These are phyloP conservation scores for Adansonia digitata DNA, from an alignment of 345 rosid species.

Conservation along the genomic window DNA sequence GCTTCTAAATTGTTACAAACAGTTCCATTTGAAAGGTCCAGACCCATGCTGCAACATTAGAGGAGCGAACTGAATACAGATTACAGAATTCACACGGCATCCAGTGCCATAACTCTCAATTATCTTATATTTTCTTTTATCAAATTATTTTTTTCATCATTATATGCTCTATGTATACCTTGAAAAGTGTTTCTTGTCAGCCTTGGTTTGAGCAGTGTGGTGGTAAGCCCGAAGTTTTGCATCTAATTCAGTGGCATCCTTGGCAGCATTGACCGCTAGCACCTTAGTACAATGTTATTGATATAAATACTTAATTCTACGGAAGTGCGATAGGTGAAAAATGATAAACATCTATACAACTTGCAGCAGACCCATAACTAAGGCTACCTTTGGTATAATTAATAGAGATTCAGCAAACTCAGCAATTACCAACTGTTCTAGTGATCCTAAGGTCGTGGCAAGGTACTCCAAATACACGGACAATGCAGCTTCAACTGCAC, in stretches of 20 bases:
- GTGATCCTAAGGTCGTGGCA: conserved; percentile 87
- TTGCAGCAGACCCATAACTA: not conserved
- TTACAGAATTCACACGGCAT: no score
- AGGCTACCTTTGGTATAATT: conserved; percentile 76
- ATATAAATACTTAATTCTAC: not conserved
- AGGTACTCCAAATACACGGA: conserved; percentile 90
- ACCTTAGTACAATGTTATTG: conserved; percentile 44
- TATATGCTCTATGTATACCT: conserved; percentile 36
- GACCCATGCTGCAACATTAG: conserved; percentile 71
- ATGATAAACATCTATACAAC: not conserved
- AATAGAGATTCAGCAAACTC: conserved; percentile 90
- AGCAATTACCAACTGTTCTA: conserved; percentile 91
- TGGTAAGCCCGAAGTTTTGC: conserved; percentile 94
- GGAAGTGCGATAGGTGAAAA: not conserved
- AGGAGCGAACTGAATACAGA: not conserved
- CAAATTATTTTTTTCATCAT: not conserved
- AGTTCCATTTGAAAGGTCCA: conserved; percentile 77
- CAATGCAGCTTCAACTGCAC: conserved; percentile 91
- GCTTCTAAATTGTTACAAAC: conserved; percentile 94
- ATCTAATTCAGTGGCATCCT: conserved; percentile 94
- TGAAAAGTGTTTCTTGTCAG: conserved; percentile 84
- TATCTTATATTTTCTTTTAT: not conserved
- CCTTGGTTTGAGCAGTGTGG: conserved; percentile 90
- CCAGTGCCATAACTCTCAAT: not conserved
- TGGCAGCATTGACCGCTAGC: conserved; percentile 94